These are phyloP conservation scores for Mycena filopes DNA, from an alignment of 768 basidiomycete species.

Conservation along the genomic window DNA sequence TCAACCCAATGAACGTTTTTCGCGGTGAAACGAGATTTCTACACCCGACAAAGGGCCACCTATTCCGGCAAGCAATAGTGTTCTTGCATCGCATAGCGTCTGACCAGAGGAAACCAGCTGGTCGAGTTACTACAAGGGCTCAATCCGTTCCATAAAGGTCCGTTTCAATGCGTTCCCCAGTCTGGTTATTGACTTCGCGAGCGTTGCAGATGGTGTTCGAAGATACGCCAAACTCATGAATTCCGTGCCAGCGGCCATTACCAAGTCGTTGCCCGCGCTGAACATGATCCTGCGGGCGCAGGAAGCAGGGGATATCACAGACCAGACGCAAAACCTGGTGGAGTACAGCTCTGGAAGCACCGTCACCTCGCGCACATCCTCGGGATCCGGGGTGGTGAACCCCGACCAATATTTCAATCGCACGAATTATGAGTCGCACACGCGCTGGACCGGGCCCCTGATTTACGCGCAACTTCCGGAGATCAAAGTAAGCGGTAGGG, in stretches of 20 bases:
- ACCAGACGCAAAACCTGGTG: not conserved
- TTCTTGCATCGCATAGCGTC: no score
- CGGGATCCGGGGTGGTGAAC: not conserved
- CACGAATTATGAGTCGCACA: not conserved
- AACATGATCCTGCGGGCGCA: not conserved
- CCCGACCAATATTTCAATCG: slow-evolving; percentile 8
- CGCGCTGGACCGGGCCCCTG: not conserved
- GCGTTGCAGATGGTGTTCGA: not conserved
- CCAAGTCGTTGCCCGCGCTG: not conserved
- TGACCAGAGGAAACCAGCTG: not conserved
- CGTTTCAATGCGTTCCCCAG: not conserved
- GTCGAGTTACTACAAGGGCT: not conserved
- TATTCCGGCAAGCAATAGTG: not conserved
- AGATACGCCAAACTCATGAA: not conserved
- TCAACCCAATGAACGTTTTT: not conserved
- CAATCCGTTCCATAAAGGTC: not conserved
- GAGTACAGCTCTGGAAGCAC: slow-evolving; percentile 2
- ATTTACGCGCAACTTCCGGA: slow-evolving; percentile 1
- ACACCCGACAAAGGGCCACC: not conserved
- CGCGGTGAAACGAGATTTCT: not conserved
- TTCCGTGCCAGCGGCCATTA: not conserved
- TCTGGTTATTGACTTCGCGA: not conserved
- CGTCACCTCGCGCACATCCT: slow-evolving; percentile 4
- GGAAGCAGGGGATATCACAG: not conserved
- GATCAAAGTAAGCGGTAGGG: not conserved